Evolutionary conservation across 805 yeast species (phyloP), one percentile per base, ranked within the genome.

Genomic region (Cyberlindnera veronae): DNA sequence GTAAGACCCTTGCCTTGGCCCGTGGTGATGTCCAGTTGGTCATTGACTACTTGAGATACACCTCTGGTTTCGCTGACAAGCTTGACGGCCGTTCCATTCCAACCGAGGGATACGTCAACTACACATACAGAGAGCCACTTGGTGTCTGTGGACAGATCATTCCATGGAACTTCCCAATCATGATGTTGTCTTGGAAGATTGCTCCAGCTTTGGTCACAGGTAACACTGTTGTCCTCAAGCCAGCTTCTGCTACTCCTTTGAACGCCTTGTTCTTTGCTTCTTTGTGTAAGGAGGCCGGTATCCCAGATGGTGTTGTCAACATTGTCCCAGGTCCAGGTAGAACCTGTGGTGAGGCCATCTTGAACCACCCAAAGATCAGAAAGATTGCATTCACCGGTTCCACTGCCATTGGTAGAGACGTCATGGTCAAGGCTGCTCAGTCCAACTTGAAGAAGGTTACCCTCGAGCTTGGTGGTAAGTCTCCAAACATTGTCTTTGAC

Each of bases 81-180:
- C 57, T 80, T 40, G 72, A 69, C 50, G 93, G 91, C 53, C 70
- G 79, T 58, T 63, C 77, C 30, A 72, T 82, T 36, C 75, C 79
- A 52, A 74, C 86, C 33, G 87, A 85, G 9, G 49, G 48, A 50
- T 82, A 83, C 61, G 73, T 80, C 55, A 76, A 73, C 52, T 83
- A 72, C 68, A 78, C 85, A 41, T 71, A 75, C 58, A 77, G 77
- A 61, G 89, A 82, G 62, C 90, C 91, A 52, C 63, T 83, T 50
- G 91, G 90, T 61, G 84, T 83, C 29, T 82, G 88, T 68, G 91
- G 90, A 50, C 88, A 81, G 63, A 82, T 84, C 49, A 83, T 84
- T 48, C 90, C 91, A 60, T 84, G 90, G 90, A 84, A 84, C 62
- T 84, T 84, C 76, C 91, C 91, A 54, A 64, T 84, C 49, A 72